Conservation (phyloP, 306 rosid genomes). For the Cucurbita ficifolia region DNA sequence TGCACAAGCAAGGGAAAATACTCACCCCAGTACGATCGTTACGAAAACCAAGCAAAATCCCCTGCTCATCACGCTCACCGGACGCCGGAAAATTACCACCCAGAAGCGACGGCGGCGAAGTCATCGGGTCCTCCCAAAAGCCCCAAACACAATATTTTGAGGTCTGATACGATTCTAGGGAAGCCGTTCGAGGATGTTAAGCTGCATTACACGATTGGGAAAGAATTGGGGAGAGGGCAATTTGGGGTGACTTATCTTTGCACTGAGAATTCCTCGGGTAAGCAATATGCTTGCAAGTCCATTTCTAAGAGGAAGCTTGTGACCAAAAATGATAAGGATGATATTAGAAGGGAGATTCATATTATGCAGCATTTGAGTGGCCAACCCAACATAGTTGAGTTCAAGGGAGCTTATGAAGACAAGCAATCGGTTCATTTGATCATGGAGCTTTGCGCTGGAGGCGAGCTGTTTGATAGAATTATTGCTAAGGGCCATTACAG, state of each 20-base stretch:
- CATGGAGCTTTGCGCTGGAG: background rate
- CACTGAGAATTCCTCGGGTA: constrained; percentile 48
- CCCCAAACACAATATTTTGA: constrained; percentile 20
- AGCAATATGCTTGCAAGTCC: constrained; percentile 11
- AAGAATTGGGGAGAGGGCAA: constrained; percentile 81
- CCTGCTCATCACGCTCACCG: constrained; percentile 24
- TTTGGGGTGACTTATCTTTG: constrained; percentile 82
- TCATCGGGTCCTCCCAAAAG: constrained; percentile 17
- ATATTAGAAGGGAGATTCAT: background rate
- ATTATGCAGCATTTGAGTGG: background rate
- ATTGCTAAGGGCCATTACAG: background rate
- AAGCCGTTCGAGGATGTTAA: constrained; percentile 60
- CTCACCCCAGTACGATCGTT: constrained; percentile 21
- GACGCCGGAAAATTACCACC: constrained; percentile 12
- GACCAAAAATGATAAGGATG: background rate
- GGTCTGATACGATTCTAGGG: constrained; percentile 40
- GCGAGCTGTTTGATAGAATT: background rate
- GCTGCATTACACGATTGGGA: constrained; percentile 38
- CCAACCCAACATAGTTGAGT: background rate
- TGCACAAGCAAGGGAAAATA: constrained; percentile 36
- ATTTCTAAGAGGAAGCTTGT: background rate
- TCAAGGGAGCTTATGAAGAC: background rate
- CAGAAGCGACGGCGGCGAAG: background rate
- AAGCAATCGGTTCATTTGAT: background rate
- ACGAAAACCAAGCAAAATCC: constrained; percentile 24